Percentiles rank a stretch among this genome's conserved stretches.
Evolutionary conservation across 176 grass and related monocot genomes (phyloP).

Genomic region (Calamus simplicifolius): DNA sequence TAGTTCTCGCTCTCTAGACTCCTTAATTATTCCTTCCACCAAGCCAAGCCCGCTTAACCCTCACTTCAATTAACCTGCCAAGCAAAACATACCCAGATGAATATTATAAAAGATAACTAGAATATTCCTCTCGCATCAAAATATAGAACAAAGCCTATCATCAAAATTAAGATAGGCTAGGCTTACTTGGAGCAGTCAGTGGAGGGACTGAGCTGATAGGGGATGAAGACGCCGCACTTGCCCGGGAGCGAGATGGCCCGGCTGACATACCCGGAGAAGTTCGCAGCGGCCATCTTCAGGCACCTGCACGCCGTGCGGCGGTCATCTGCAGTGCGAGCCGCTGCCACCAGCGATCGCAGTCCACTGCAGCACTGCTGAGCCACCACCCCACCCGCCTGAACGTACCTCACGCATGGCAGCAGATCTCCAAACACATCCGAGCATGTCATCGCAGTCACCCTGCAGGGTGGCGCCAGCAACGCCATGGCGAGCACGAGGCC

Average conservation of each 20-base stretch:
- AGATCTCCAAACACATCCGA: constrained; percentile 30
- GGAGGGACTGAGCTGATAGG: constrained; percentile 30
- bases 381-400: not conserved
- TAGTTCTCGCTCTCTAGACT: too few relatives aligned
- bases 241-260: not conserved
- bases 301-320: constrained; percentile 2
- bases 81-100: too few relatives aligned
- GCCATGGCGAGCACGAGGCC: not conserved
- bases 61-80: too few relatives aligned
- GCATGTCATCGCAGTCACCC: constrained; percentile 24
- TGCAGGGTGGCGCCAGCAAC: not conserved
- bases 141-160: too few relatives aligned
- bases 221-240: constrained; percentile 24
- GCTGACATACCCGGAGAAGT: not conserved
- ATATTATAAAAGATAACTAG: too few relatives aligned
- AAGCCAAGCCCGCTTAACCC: too few relatives aligned
- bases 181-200: constrained; percentile 51
- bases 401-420: constrained; percentile 38
- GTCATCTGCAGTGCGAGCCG: constrained; percentile 11
- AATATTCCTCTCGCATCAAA: too few relatives aligned
- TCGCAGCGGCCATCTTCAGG: constrained; percentile 22
- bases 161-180: too few relatives aligned
- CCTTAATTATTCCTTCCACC: too few relatives aligned
- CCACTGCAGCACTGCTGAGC: constrained; percentile 21
- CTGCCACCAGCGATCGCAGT: constrained; percentile 15